Base-by-base conservation (phyloP, 2,329 filamentous ascomycete genomes). In the Graphilbum sp. region DNA sequence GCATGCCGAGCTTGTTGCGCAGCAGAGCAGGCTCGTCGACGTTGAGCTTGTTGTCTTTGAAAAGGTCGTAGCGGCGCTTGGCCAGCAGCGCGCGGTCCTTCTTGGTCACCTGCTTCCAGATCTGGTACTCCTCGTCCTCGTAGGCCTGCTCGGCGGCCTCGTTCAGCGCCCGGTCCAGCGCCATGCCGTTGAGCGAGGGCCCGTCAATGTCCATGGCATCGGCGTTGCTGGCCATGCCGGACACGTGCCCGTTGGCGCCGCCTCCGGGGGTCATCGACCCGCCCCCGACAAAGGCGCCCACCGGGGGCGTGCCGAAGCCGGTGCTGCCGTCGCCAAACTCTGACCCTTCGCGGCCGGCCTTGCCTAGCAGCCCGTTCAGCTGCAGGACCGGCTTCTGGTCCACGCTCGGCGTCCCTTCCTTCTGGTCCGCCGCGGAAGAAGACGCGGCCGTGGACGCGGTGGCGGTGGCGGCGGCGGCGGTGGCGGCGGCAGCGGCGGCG, bases 91-190 rank as follows among this genome's bases (percentile, higher is more conserved):
- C 90, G 44, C 90, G 78, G 51, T 94, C 87, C 54, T 90, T 95
- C 60, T 96, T 96, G 2, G 90, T 98, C 31, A 94, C 85, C 57
- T 96, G 88, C 61, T 96, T 98, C 90, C 92, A 98, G 27, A 90
- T 82, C 55, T 92, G 93, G 61, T 90, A 94, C 53, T 95, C 88
- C 41, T 96, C 87, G 49, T 96, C 87, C 48, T 92, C 75, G 47
- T 85, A 85, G 12, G 72, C 69, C 47, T 93, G 83, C 48, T 92
- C 81, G 13, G 66, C 69, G 23, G 72, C 71, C 41, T 79, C 68
- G 15, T 72, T 72, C 40, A 82, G 67, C 1, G 74, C 70, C 37
- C 78, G 72, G 30, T 67, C 68, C 17, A 81, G 53, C n/a, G 42
- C 64, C 54, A 81, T 67, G 18, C 74, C 76, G 38, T 74, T 78